These are phyloP conservation scores for Trypethelium eluteriae DNA, from an alignment of 495 filamentous ascomycete species.

Conservation along the genomic window DNA sequence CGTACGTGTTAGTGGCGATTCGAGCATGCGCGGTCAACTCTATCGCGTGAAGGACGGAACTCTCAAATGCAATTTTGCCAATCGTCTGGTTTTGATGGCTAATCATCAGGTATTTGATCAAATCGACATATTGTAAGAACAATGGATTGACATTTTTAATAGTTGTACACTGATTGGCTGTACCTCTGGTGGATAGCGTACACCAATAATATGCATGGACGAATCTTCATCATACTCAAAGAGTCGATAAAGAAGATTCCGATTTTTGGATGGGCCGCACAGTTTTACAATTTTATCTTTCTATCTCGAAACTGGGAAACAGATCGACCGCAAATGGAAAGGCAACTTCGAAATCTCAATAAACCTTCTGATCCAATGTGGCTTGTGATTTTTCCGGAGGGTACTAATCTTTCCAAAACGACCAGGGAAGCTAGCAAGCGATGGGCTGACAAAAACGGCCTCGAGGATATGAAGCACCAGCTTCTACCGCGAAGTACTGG, in stretches of 20 bases:
- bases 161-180: slow-evolving; percentile 39
- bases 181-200: slow-evolving; percentile 42
- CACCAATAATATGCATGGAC: slow-evolving; percentile 39
- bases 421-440: slow-evolving; percentile 33
- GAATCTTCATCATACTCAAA: slow-evolving; percentile 40
- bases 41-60: slow-evolving; percentile 34
- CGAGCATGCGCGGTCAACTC: slow-evolving; percentile 36
- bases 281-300: slow-evolving; percentile 41
- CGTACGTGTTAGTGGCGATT: slow-evolving; percentile 37
- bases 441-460: slow-evolving; percentile 36
- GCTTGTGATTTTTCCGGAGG: slow-evolving; percentile 40
- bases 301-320: slow-evolving; percentile 37
- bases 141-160: neutral
- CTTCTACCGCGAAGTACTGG: slow-evolving; percentile 37
- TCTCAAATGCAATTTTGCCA: slow-evolving; percentile 36
- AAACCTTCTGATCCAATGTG: slow-evolving; percentile 37
- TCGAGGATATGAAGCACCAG: slow-evolving; percentile 40
- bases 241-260: slow-evolving; percentile 38
- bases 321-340: slow-evolving; percentile 31
- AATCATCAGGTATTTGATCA: slow-evolving; percentile 32
- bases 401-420: slow-evolving; percentile 33
- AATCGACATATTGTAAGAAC: neutral
- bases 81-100: slow-evolving; percentile 38
- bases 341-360: slow-evolving; percentile 33
- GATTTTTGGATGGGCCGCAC: slow-evolving; percentile 36